Evolutionary conservation across 176 grass and related monocot genomes (phyloP), one percentile per base, ranked within the genome.

Genomic region (Hordeum marinum): DNA sequence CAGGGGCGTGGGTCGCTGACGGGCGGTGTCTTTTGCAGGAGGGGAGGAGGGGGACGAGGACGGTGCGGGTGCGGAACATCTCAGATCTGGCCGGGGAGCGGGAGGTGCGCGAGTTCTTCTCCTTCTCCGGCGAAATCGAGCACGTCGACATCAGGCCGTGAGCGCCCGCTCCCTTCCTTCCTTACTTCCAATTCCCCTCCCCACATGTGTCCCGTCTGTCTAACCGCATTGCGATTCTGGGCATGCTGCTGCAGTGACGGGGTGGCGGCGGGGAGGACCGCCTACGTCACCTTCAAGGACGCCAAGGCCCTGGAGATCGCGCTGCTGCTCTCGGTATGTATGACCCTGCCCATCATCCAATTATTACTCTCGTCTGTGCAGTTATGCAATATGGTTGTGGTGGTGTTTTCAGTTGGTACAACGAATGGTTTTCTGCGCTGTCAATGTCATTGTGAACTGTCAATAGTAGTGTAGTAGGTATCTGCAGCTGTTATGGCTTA

Each of bases 101-200:
- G 75, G 96, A 98, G 91, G 92, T 95, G 87, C 89, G 93, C 21
- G 96, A 98, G 85, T 98, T 98, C 91, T 98, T 98, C 93, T 98
- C 96, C 48, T 98, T 98, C 68, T 95, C 96, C 32, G 96, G 96
- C 14, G 96, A 98, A 79, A 95, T 98, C 80, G 96, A 98, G 23
- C 89, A 95, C 80, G 80, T 95, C 72, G 89, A 98, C 76, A 92
- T 94, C 87, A 85, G 76, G 77, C 72, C 80, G 96, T 83, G 15
- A 89, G 88, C 52, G 52, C 12, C 29, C 48, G 15, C 48, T 17
- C 0, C 14, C 48, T 52, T 18, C 23, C 5, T 25, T 24, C 20
- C 36, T 31, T 52, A 3, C 32, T 2, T 80, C 26, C 5, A 11
- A 8, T 57, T 2, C 23, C 40, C 64, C 9, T 42, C 21, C 17